These are phyloP conservation scores for Dacryopinax spathularia DNA, from an alignment of 768 basidiomycete genomes.

Conservation along the genomic window DNA sequence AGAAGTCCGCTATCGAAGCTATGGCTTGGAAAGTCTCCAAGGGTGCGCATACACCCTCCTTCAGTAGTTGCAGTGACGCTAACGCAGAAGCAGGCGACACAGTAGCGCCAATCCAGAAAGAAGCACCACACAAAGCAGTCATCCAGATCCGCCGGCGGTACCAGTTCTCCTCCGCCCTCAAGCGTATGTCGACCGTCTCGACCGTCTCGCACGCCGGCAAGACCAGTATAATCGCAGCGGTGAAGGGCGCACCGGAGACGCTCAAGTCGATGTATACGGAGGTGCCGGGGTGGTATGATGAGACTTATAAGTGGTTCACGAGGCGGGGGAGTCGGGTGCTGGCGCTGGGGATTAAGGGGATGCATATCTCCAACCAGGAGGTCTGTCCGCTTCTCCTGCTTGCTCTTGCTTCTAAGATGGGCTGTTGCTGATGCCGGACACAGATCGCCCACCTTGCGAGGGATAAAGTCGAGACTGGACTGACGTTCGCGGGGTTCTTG, in stretches of 20 bases:
- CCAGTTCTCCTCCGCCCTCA: conserved; percentile 94
- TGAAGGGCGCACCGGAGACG: conserved; percentile 96
- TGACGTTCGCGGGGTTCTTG: conserved; percentile 87
- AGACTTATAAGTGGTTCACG: conserved; percentile 90
- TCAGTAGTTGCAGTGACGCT: not conserved
- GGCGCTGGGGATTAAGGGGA: conserved; percentile 77
- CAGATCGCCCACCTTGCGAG: conserved; percentile 84
- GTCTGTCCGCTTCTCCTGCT: conserved; percentile 28
- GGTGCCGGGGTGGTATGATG: conserved; percentile 74
- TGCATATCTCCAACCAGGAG: conserved; percentile 61
- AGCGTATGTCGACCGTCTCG: conserved; percentile 90
- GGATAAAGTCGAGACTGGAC: conserved; percentile 59
- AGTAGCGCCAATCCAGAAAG: conserved; percentile 41
- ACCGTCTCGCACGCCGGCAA: conserved; percentile 47
- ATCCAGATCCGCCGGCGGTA: conserved; percentile 77
- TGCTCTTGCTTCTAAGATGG: not conserved
- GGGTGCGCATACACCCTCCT: conserved; percentile 28
- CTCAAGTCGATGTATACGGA: conserved; percentile 69
- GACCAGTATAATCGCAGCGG: conserved; percentile 42
- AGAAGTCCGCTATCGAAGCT: conserved; percentile 85
- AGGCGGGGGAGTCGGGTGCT: conserved; percentile 85
- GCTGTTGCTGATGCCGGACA: not conserved
- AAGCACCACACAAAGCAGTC: conserved; percentile 39
- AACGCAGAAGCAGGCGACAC: conserved; percentile 36
- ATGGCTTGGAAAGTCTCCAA: conserved; percentile 67